Evolutionary conservation across 371 early-diverging fungal genomes (phyloP), one percentile per base, ranked within the genome.

Genomic region (Choanephora cucurbitarum): DNA sequence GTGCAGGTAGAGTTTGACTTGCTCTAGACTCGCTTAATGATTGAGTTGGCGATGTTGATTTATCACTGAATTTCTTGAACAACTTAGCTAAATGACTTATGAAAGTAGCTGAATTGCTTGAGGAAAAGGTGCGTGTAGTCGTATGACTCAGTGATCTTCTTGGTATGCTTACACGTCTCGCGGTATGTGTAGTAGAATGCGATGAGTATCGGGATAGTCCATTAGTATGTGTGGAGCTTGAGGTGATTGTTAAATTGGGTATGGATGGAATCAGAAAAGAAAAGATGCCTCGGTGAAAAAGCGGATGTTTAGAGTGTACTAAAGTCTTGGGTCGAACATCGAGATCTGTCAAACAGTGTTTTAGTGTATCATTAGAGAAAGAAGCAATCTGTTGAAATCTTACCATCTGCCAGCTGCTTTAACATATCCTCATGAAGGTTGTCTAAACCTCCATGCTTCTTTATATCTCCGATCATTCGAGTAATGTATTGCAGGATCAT

Each of bases 321-420:
- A 62, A 34, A 11, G 41, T 23, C 37, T 62, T 62, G 3, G 62
- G 57, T 45, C 52, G 37, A 17, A 64, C 52, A 41, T 50, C 55
- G 8, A 64, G 41, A 21, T 58, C 64, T 64, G 58, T 23, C n/a
- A 5, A 14, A n/a, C n/a, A n/a, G n/a, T n/a, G n/a, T n/a, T n/a
- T n/a, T n/a, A n/a, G n/a, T 45, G 24, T 2, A 17, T n/a, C 24
- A 57, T 34, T 28, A 55, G 46, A 55, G 37, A 55, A 23, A 18
- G n/a, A 11, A 28, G 37, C 37, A 5, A 32, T 44, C 15, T 11
- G n/a, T 18, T 10, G 7, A 3, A 6, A 5, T 19, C 1, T 57
- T 67, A 69, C 75, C 75, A 55, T 69, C 51, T 9, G 72, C 66
- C 32, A 69, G 39, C 14, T 52, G 42, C 14, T 50, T 49, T 23